A percentile compares a stretch with the other conserved stretches of the same genome.
phyloP scores from a whole-genome alignment of 805 yeast genomes.

The Ogataea parapolymorpha region DNA sequence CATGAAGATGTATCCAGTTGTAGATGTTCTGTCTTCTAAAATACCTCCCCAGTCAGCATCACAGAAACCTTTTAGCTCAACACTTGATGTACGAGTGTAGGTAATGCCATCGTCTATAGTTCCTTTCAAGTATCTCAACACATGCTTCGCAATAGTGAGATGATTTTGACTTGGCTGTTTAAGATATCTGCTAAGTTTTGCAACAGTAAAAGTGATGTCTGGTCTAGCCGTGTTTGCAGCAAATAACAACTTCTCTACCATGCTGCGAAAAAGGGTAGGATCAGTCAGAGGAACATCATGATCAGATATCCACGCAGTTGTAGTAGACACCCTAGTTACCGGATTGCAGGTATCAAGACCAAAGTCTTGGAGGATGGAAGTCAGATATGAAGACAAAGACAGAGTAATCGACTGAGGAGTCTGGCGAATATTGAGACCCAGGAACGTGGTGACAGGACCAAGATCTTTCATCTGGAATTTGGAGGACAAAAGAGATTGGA shows the following conservation, averaged over 20 bases:
- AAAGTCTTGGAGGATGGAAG: not conserved
- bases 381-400: not conserved
- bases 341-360: not conserved
- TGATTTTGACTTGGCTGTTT: constrained; percentile 5
- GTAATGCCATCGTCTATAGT: constrained; percentile 3
- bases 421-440: not conserved
- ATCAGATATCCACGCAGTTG: not conserved
- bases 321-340: not conserved
- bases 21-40: constrained; percentile 8
- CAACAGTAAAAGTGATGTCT: constrained; percentile 4
- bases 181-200: constrained; percentile 4
- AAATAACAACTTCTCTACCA: constrained; percentile 11
- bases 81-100: not conserved
- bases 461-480: not conserved
- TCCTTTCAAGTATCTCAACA: constrained; percentile 16
- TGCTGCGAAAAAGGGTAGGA: constrained; percentile 10
- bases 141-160: constrained; percentile 7
- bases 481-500: not conserved
- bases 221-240: constrained; percentile 10
- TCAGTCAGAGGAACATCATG: not conserved
- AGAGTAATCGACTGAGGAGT: not conserved
- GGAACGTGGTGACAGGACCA: not conserved
- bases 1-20: constrained; percentile 10
- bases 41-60: constrained; percentile 19
- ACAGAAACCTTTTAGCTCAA: constrained; percentile 7